phyloP scores from a whole-genome alignment of 2,329 filamentous ascomycete genomes.

The Calonectria pseudoturangicola region DNA sequence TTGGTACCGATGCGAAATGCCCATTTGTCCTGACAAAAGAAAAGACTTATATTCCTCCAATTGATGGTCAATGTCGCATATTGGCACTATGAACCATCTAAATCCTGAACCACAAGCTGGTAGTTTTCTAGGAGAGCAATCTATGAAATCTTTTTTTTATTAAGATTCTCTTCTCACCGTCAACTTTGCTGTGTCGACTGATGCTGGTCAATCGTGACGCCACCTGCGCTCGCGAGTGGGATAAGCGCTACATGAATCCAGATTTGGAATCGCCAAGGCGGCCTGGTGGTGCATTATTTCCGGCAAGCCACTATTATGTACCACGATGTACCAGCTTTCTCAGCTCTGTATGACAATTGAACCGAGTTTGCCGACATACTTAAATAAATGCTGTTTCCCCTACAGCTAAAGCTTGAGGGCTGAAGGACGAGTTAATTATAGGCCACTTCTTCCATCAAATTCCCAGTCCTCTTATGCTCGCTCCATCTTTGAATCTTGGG shows the following conservation, averaged over 20 bases:
- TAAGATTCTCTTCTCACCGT: background rate
- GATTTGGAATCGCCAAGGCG: slow-evolving; percentile 2
- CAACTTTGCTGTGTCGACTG: background rate
- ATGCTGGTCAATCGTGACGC: background rate
- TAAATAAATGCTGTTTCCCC: background rate
- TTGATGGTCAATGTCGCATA: too few relatives aligned
- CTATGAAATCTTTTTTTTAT: background rate
- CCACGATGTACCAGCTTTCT: background rate
- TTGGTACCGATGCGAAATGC: background rate
- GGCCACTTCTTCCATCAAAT: background rate
- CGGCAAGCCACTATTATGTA: background rate
- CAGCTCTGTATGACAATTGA: background rate
- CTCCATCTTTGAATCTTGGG: background rate
- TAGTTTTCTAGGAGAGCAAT: too few relatives aligned
- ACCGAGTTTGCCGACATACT: background rate
- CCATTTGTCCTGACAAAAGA: too few relatives aligned
- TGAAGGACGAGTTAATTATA: background rate
- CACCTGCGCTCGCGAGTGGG: background rate
- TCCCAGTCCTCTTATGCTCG: background rate
- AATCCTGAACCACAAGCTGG: too few relatives aligned
- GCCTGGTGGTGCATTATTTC: background rate
- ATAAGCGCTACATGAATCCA: background rate
- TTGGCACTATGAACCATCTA: too few relatives aligned
- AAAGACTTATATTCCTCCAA: too few relatives aligned
- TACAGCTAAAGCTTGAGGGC: too few relatives aligned